Evolutionary conservation across 305 asterid species (phyloP).

Genomic region (Withania somnifera): DNA sequence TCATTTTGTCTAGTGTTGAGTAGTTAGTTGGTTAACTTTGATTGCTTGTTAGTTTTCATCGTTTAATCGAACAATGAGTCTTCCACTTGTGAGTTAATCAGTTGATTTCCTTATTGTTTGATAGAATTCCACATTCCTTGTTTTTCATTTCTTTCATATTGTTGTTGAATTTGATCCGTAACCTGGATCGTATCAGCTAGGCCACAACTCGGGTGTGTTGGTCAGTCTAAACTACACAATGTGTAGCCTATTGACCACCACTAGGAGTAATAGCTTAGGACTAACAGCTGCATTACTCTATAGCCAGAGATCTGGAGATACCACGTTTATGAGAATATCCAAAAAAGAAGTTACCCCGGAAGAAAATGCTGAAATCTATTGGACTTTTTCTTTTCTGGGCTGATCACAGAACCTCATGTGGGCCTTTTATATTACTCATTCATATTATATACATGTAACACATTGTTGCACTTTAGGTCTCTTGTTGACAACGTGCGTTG

Average conservation of each 20-base stretch:
- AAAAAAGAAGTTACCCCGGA: neutral
- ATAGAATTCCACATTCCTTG: too few relatives aligned
- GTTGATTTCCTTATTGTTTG: too few relatives aligned
- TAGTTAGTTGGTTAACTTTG: too few relatives aligned
- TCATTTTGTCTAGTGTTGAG: too few relatives aligned
- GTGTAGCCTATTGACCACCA: neutral
- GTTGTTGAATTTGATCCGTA: too few relatives aligned
- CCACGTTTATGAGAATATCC: neutral
- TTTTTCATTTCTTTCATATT: too few relatives aligned
- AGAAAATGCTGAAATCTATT: neutral
- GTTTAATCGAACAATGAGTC: too few relatives aligned
- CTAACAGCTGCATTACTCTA: neutral
- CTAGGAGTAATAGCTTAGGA: neutral
- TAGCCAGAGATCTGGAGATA: neutral
- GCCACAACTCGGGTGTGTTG: neutral
- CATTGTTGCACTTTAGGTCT: neutral
- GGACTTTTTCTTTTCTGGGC: neutral
- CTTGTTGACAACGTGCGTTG: neutral
- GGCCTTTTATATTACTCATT: neutral
- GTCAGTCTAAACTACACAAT: neutral
- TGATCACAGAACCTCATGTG: neutral
- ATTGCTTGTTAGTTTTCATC: too few relatives aligned
- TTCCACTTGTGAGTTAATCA: too few relatives aligned
- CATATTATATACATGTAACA: neutral
- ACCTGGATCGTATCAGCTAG: too few relatives aligned